Evolutionary conservation across 1,284 basidiomycete species (phyloP).

Genomic region (Ganoderma multipileum): DNA sequence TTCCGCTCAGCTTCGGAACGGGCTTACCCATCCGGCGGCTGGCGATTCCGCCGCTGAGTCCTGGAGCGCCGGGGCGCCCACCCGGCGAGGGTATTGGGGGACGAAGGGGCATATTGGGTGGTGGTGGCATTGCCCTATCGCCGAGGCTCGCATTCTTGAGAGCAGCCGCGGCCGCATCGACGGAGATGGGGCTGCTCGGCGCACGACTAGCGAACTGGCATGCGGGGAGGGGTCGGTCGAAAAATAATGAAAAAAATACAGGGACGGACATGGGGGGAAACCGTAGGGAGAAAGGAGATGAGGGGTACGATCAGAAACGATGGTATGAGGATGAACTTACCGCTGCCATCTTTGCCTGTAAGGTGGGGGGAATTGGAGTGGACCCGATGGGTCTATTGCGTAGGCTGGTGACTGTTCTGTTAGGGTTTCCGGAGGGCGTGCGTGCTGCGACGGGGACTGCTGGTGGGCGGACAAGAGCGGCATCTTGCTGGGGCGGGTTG

Average conservation of each 20-base stretch:
- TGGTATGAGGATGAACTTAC: constrained; percentile 49
- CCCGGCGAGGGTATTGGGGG: constrained; percentile 36
- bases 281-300: constrained; percentile 15
- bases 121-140: constrained; percentile 37
- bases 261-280: neutral
- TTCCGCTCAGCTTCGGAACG: constrained; percentile 66
- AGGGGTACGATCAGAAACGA: constrained; percentile 20
- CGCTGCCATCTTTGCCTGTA: constrained; percentile 94
- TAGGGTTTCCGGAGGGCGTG: constrained; percentile 30
- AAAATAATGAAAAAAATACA: neutral
- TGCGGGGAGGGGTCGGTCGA: constrained; percentile 9
- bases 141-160: constrained; percentile 47
- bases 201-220: constrained; percentile 56
- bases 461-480: constrained; percentile 31
- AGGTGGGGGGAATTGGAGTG: constrained; percentile 84
- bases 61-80: constrained; percentile 28
- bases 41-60: constrained; percentile 46
- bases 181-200: constrained; percentile 32
- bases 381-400: constrained; percentile 45
- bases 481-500: constrained; percentile 34
- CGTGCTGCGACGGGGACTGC: constrained; percentile 29
- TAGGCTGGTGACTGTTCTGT: constrained; percentile 48
- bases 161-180: constrained; percentile 50
- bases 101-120: constrained; percentile 33
- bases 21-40: constrained; percentile 51